phyloP scores from a whole-genome alignment of 306 rosid genomes.

The Cicer pinnatifidum region DNA sequence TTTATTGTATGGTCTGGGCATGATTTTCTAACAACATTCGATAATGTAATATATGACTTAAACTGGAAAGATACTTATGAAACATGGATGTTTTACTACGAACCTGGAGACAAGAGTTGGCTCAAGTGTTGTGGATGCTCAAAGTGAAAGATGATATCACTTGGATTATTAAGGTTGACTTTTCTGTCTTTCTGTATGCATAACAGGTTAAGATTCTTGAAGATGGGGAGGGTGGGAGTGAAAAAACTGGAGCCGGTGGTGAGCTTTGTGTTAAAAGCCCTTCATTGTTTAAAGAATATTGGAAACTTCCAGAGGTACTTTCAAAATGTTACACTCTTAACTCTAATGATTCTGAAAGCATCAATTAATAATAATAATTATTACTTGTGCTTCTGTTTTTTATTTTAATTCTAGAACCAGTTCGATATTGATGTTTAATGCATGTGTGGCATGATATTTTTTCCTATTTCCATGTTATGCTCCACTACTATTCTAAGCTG shows the following conservation, averaged over 20 bases:
- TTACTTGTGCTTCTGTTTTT: constrained; percentile 26
- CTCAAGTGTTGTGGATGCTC: background rate
- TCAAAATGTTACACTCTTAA: constrained; percentile 33
- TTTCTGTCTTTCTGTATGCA: constrained; percentile 24
- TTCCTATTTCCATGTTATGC: constrained; percentile 24
- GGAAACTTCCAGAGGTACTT: constrained; percentile 87
- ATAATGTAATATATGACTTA: background rate
- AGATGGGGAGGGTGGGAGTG: constrained; percentile 55
- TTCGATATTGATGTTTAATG: constrained; percentile 25
- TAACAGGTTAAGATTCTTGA: constrained; percentile 68
- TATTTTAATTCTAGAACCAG: background rate
- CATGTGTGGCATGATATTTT: constrained; percentile 21
- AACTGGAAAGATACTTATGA: too few species aligned
- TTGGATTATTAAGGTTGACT: constrained; percentile 18
- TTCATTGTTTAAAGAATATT: constrained; percentile 82
- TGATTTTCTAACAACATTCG: constrained; percentile 30
- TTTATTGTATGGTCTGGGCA: constrained; percentile 17
- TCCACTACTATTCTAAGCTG: background rate
- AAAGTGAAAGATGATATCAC: constrained; percentile 20
- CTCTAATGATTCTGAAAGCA: constrained; percentile 34
- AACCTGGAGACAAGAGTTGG: too few species aligned
- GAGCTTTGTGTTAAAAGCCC: constrained; percentile 87
- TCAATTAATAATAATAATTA: background rate
- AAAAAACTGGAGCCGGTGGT: constrained; percentile 59
- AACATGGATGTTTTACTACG: too few species aligned